These are phyloP conservation scores for Melaleuca alternifolia DNA, from an alignment of 345 rosid genomes.

Conservation along the genomic window DNA sequence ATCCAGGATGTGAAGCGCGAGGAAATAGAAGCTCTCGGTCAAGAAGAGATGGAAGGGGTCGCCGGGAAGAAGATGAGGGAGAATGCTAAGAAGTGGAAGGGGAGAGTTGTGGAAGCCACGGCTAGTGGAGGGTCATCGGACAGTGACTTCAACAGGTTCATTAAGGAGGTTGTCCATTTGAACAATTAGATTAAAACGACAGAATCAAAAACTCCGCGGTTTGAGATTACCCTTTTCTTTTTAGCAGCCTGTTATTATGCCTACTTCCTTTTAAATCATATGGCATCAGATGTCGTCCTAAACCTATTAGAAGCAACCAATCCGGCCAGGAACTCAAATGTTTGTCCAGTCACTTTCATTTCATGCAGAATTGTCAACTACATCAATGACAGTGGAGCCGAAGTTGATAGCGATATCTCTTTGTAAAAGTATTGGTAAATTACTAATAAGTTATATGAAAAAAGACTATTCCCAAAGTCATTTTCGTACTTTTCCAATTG, in stretches of 20 bases:
- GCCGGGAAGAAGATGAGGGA: slow-evolving; percentile 3
- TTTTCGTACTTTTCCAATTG: no score
- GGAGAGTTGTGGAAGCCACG: slow-evolving; percentile 10
- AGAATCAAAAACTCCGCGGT: not conserved
- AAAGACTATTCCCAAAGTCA: no score
- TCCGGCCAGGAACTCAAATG: not conserved
- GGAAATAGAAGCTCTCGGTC: slow-evolving; percentile 4
- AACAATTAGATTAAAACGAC: not conserved
- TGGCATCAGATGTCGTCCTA: not conserved
- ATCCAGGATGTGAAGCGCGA: slow-evolving; percentile 7
- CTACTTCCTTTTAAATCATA: not conserved
- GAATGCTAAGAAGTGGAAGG: slow-evolving; percentile 18
- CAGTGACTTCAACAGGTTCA: slow-evolving; percentile 1
- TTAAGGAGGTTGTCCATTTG: slow-evolving; percentile 1
- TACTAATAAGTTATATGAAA: no score
- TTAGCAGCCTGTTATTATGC: not conserved
- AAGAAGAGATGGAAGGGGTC: slow-evolving; percentile 8
- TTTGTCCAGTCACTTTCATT: not conserved
- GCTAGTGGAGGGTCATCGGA: slow-evolving; percentile 8
- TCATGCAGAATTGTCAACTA: not conserved
- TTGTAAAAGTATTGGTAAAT: not conserved
- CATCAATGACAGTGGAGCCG: not conserved
- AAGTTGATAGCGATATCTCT: not conserved
- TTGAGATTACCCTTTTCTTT: not conserved
- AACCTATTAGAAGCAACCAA: not conserved